phyloP scores from a whole-genome alignment of 176 grass and related monocot species.

The Phoenix dactylifera region DNA sequence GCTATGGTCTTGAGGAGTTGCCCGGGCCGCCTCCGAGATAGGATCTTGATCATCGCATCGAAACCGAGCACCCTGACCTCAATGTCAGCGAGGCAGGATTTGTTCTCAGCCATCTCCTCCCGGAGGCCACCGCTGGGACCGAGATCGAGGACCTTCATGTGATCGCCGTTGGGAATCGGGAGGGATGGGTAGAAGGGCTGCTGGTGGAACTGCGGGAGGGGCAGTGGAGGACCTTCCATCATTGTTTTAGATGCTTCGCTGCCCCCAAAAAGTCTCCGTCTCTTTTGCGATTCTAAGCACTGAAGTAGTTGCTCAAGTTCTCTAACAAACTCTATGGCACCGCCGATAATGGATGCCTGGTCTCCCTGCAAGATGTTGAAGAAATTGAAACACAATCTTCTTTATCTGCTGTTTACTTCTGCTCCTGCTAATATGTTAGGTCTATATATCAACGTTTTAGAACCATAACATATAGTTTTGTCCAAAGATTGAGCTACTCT shows the following conservation, averaged over 20 bases:
- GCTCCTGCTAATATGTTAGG: too few species aligned
- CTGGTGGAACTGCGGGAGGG: slow-evolving; percentile 14
- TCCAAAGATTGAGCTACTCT: too few species aligned
- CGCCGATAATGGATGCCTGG: slow-evolving; percentile 87
- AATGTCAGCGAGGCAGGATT: slow-evolving; percentile 82
- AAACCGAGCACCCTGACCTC: slow-evolving; percentile 69
- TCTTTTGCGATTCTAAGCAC: slow-evolving; percentile 92
- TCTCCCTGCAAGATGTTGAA: slow-evolving; percentile 46
- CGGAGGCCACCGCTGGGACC: slow-evolving; percentile 25
- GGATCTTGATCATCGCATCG: slow-evolving; percentile 87
- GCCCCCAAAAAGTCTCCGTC: slow-evolving; percentile 39
- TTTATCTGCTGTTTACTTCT: too few species aligned
- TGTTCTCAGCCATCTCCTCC: slow-evolving; percentile 89
- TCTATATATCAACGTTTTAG: too few species aligned
- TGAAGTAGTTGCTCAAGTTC: slow-evolving; percentile 92
- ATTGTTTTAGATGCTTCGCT: slow-evolving; percentile 38
- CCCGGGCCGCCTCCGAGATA: slow-evolving; percentile 55
- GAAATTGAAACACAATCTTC: too few species aligned
- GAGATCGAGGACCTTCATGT: slow-evolving; percentile 49
- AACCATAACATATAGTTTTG: too few species aligned
- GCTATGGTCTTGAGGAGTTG: slow-evolving; percentile 87
- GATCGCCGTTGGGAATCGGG: slow-evolving; percentile 31
- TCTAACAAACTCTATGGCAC: slow-evolving; percentile 89
- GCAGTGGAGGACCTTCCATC: slow-evolving; percentile 21
- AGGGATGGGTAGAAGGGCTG: slow-evolving; percentile 33